phyloP scores from a whole-genome alignment of 306 rosid species.

The Quillaja saponaria region DNA sequence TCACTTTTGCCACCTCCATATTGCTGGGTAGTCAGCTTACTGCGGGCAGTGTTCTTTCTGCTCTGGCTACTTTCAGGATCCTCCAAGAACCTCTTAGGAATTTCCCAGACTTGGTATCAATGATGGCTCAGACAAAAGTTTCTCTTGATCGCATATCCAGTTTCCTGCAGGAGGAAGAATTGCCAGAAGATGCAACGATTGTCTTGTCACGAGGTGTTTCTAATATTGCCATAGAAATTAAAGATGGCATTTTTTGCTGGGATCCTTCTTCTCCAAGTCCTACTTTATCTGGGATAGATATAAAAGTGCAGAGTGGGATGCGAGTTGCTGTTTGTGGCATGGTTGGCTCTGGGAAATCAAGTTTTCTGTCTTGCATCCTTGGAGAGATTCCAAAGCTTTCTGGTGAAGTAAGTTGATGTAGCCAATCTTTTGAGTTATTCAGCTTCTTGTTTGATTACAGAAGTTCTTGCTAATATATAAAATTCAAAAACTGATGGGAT shows the following conservation, averaged over 20 bases:
- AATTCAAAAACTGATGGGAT: constrained; percentile 21
- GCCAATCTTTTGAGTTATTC: constrained; percentile 23
- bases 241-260: constrained; percentile 77
- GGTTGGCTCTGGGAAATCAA: constrained; percentile 97
- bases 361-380: constrained; percentile 93
- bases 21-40: constrained; percentile 81
- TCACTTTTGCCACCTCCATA: constrained; percentile 85
- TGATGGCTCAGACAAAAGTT: constrained; percentile 99
- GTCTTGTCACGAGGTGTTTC: constrained; percentile 70
- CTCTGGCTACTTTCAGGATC: constrained; percentile 97
- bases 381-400: constrained; percentile 90
- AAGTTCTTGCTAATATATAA: neutral
- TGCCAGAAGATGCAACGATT: constrained; percentile 87
- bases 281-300: constrained; percentile 72
- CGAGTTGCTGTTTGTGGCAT: constrained; percentile 96
- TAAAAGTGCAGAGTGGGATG: constrained; percentile 83
- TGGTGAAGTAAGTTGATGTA: constrained; percentile 79
- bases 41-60: constrained; percentile 96
- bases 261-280: constrained; percentile 72
- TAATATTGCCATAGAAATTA: constrained; percentile 74
- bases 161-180: constrained; percentile 90
- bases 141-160: constrained; percentile 91
- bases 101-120: constrained; percentile 96
- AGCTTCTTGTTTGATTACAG: constrained; percentile 8
- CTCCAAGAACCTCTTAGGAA: constrained; percentile 99